phyloP scores from a whole-genome alignment of 139 green algal genomes.

The Deuterostichococcus epilithicus region DNA sequence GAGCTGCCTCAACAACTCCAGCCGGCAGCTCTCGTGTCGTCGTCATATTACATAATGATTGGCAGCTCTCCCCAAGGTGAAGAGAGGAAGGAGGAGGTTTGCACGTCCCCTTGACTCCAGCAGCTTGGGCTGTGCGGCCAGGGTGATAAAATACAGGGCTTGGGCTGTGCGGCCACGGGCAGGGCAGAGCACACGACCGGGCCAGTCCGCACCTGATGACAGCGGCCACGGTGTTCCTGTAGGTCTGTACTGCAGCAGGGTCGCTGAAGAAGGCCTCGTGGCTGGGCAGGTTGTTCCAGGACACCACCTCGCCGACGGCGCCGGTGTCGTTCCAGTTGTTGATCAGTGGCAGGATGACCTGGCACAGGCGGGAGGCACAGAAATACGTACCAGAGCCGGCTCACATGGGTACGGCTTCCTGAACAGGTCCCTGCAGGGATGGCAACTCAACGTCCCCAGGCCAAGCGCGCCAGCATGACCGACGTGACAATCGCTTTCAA shows the following conservation, averaged over 20 bases:
- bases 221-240: constrained; percentile 21
- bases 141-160: too few species aligned
- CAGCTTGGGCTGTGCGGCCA: too few species aligned
- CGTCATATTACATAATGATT: background rate
- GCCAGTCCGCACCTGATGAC: constrained; percentile 17
- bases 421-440: constrained; percentile 4
- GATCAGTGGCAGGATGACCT: constrained; percentile 46
- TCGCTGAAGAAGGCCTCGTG: constrained; percentile 54
- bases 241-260: constrained; percentile 22
- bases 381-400: too few species aligned
- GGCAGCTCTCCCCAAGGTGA: too few species aligned
- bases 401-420: too few species aligned
- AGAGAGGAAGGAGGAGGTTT: too few species aligned
- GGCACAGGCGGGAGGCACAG: background rate
- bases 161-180: background rate
- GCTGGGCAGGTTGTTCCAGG: constrained; percentile 16
- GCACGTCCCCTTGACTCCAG: too few species aligned
- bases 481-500: too few species aligned
- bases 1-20: background rate
- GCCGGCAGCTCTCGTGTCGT: background rate
- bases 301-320: constrained; percentile 38
- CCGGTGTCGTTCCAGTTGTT: constrained; percentile 44
- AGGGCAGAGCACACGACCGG: background rate
- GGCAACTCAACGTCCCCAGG: too few species aligned
- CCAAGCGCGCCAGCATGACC: too few species aligned